Base-by-base conservation (phyloP, 257 asterid species). In the Ophiorrhiza pumila region DNA sequence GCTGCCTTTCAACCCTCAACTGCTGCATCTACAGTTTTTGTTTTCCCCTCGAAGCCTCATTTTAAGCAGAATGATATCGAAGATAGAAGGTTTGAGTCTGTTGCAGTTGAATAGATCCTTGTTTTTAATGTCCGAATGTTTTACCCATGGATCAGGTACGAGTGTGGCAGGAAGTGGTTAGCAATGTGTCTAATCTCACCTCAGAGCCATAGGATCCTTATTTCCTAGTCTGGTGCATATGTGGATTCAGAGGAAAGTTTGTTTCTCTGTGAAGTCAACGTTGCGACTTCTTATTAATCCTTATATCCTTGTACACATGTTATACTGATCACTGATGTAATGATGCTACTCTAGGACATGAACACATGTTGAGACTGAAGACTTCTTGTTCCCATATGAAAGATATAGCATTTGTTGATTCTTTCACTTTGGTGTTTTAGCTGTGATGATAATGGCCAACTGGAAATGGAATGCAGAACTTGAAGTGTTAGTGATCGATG, bases 11-110 rank as follows among this genome's bases (percentile, higher is more conserved):
- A 87, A 62, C 93, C 96, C 35, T 86, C 99, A 37, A 74, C 76
- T 32, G 79, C 89, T 20, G 89, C 97, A 8, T 83, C 96, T 5
- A 72, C 85, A 2, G 79, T 94, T 77, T 91, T 91, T 69, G 95
- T 94, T 52, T 94, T 86, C 80, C 99, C 99, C 18, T 80, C 95
- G 1, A 83, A 81, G 73, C 97, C 97, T 78, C 89, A 76, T 61
- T 82, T 87, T 45, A 73, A 79, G 80, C 69, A 46, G 20, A 76
- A 60, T 50, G 79, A 82, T 47, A 56, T n/a, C 14, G 68, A 68
- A 74, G 71, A 78, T 62, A 53, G 66, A 25, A 69, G 71, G 73
- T 20, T 56, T 7, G 81, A 79, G 37, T 50, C 82, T 65, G 73
- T 83, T 65, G 81, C 72, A 35, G 78, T 79, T 9, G 81, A 80